phyloP scores from a whole-genome alignment of 1,284 basidiomycete species.

The Cutaneotrichosporon spelunceum region DNA sequence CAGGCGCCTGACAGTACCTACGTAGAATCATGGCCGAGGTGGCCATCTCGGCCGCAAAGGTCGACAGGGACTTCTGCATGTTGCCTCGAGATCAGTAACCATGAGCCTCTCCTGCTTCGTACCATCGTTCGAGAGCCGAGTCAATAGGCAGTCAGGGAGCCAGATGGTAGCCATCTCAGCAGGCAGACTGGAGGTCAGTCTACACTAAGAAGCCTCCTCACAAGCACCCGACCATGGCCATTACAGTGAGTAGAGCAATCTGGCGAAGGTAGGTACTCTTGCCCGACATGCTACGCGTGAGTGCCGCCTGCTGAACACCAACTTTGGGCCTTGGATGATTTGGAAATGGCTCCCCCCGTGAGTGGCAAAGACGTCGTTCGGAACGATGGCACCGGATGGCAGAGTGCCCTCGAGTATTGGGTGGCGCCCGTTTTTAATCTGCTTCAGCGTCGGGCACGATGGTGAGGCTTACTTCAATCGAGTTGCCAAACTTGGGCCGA shows the following conservation, averaged over 20 bases:
- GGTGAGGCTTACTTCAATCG: constrained; percentile 58
- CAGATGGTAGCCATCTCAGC: constrained; percentile 83
- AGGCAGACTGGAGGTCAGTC: constrained; percentile 58
- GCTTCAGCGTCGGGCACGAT: background rate
- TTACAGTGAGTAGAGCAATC: constrained; percentile 73
- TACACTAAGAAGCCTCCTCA: constrained; percentile 27
- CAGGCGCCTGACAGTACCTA: constrained; percentile 30
- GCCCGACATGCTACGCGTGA: constrained; percentile 68
- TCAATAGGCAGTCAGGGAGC: constrained; percentile 76
- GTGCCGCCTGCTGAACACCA: constrained; percentile 35
- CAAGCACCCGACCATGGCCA: constrained; percentile 86
- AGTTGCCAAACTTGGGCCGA: constrained; percentile 80
- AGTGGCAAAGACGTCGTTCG: constrained; percentile 68
- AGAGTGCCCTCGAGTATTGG: constrained; percentile 76
- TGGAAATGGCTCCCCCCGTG: constrained; percentile 78
- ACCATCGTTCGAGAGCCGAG: constrained; percentile 80
- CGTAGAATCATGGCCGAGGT: constrained; percentile 83
- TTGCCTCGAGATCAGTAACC: constrained; percentile 32
- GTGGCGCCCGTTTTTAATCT: constrained; percentile 76
- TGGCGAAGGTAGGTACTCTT: constrained; percentile 92
- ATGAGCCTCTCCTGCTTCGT: constrained; percentile 18
- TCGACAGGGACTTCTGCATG: constrained; percentile 80
- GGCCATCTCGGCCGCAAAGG: constrained; percentile 90
- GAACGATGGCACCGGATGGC: constrained; percentile 64
- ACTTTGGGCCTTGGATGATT: constrained; percentile 85